Evolutionary conservation across 768 basidiomycete species (phyloP), one percentile per base, ranked within the genome.

Genomic region (Pisolithus microcarpus): DNA sequence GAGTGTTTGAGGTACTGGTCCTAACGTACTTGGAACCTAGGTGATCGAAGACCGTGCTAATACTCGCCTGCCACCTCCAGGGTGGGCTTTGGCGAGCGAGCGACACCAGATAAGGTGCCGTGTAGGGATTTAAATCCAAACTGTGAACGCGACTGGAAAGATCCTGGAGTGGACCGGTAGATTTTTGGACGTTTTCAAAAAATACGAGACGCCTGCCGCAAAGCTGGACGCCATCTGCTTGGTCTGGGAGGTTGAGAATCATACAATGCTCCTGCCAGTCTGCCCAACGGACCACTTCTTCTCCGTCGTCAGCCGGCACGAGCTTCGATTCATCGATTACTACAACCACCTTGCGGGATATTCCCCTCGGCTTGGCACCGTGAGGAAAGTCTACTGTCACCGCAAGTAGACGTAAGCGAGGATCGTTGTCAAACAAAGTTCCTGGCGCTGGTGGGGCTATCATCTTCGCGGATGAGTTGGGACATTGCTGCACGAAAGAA

Each of bases 351-450:
- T 74, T 59, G 63, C 64, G 56, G 50, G 64, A 60, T 61, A 70
- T 56, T 36, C 65, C 61, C 24, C 55, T 67, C 18, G 67, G 66
- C 26, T 68, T 65, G 31, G 64, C 59, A 21, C 68, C 60, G 4
- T 71, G 68, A 49, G 72, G 74, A 34, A 78, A 76, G 28, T 72
- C 69, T 43, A 83, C 56, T 16, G 58, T 55, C 38, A 67, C 49
- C 43, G 76, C 70, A 18, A 78, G 69, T 50, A 81, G 60, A 30
- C 80, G 75, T 50, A 70, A 68, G 31, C 72, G 67, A 7, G 81
- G 78, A 56, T 82, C 80, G 34, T 72, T 69, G 53, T 77, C 78
- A 60, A 84, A 84, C n/a, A 82, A 62, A 7, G 79, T 75, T 43
- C 65, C 73, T 2, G 74, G 58, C 26, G 70, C 63, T 1, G 71